Evolutionary conservation across 2,329 filamentous ascomycete species (phyloP).

Genomic region (Penicillium sp.): DNA sequence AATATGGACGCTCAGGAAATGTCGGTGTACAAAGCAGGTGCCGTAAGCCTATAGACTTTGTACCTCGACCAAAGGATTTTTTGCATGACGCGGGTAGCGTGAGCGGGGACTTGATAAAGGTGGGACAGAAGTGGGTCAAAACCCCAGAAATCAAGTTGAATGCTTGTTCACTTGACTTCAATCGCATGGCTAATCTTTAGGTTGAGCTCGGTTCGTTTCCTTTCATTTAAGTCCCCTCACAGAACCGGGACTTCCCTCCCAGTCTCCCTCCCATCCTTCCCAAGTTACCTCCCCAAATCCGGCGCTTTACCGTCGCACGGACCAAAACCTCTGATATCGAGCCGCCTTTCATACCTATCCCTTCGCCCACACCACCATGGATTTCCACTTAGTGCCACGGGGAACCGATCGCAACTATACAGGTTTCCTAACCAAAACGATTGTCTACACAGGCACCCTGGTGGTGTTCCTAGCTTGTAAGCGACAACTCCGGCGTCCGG

Average conservation of each 20-base stretch:
- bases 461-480: slow-evolving; percentile 47
- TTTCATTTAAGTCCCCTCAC: not conserved
- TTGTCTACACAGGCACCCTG: slow-evolving; percentile 48
- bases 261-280: not conserved
- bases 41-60: not conserved
- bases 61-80: not conserved
- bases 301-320: slow-evolving; percentile 2
- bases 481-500: slow-evolving; percentile 8
- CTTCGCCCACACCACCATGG: slow-evolving; percentile 27
- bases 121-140: slow-evolving; percentile 1
- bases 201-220: not conserved
- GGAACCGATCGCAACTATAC: slow-evolving; percentile 48
- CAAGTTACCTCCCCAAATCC: not conserved
- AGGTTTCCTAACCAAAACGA: slow-evolving; percentile 50
- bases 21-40: too few species aligned
- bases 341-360: not conserved
- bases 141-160: not conserved
- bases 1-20: too few species aligned
- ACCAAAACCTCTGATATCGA: slow-evolving; percentile 7
- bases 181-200: not conserved
- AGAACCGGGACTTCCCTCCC: not conserved
- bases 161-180: not conserved
- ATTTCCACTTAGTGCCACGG: slow-evolving; percentile 46
- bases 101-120: not conserved
- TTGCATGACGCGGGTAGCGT: not conserved